Evolutionary conservation across 257 asterid genomes (phyloP), one percentile per base, ranked within the genome.

Genomic region (Plantago elongata): DNA sequence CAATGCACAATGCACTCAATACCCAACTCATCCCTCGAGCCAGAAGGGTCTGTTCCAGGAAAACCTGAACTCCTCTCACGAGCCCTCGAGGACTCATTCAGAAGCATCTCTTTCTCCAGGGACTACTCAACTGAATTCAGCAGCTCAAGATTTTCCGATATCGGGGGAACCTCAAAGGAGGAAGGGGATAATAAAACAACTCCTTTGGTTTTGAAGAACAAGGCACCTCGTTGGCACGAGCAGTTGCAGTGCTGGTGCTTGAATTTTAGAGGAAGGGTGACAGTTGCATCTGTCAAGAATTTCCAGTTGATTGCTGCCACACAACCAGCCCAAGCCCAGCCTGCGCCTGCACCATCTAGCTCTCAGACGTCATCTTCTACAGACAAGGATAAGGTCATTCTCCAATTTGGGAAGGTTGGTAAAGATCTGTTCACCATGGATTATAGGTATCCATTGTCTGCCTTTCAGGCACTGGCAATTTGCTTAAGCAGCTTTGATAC

Each of bases 191-290:
- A 71, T 40, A 89, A 90, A 71, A 49, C 57, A 8, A 75, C 67
- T 68, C 96, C 96, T 0, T 68, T 90, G 74, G 80, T 90, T 52
- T 83, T 90, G 56, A 90, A 83, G 83, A 90, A 90, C 93, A 90
- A 90, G 69, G 78, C 97, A 0, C 97, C 97, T 9, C 76, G 97
- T 14, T 89, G 97, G 97, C 97, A 90, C 44, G 95, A 90, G 56
- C 97, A 90, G 64, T 52, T 90, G n/a, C 97, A 90, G 65, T 89
- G 97, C 75, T 89, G 97, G 97, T 89, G 97, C 69, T 79, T 89
- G 54, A 89, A 89, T 68, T 87, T 89, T 14, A 78, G 97, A 5
- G 97, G 97, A 8, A 76, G 97, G 22, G 97, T 90, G 29, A 90
- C 97, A 0, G 97, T 90, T 34, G 97, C 97, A 0, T 90, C 97